phyloP scores from a whole-genome alignment of 164 flowering plant species.

The Dillenia turbinata region DNA sequence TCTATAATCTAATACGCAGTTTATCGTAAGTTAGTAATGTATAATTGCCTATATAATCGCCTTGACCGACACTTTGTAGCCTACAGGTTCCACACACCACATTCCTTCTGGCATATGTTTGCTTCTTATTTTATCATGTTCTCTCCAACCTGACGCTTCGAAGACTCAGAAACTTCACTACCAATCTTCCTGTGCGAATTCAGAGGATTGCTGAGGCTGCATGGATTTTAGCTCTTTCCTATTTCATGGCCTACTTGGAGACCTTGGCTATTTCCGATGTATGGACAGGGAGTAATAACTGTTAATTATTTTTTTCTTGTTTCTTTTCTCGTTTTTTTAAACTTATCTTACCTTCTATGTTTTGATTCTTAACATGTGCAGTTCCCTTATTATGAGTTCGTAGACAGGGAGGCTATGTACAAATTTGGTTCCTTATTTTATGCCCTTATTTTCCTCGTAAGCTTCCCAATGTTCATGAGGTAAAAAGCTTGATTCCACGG shows the following conservation, averaged over 20 bases:
- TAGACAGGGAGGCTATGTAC: slow-evolving; percentile 90
- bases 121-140: slow-evolving; percentile 95
- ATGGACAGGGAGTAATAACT: not conserved
- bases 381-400: slow-evolving; percentile 94
- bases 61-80: slow-evolving; percentile 2
- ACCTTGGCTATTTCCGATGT: slow-evolving; percentile 90
- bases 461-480: slow-evolving; percentile 99
- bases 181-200: slow-evolving; percentile 56
- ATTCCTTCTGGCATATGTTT: slow-evolving; percentile 87
- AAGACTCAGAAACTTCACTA: slow-evolving; percentile 59
- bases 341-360: no score
- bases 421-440: slow-evolving; percentile 93
- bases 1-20: not conserved
- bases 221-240: slow-evolving; percentile 82
- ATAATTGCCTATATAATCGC: no score
- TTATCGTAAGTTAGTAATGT: not conserved
- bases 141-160: slow-evolving; percentile 85
- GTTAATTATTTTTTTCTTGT: no score
- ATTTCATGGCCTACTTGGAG: slow-evolving; percentile 91
- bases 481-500: slow-evolving; percentile 24
- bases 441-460: slow-evolving; percentile 89
- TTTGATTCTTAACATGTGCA: slow-evolving; percentile 42
- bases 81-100: slow-evolving; percentile 96
- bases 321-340: no score
- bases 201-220: slow-evolving; percentile 65